Evolutionary conservation across 768 basidiomycete genomes (phyloP), one percentile per base, ranked within the genome.

Genomic region (Kwoniella sp.): DNA sequence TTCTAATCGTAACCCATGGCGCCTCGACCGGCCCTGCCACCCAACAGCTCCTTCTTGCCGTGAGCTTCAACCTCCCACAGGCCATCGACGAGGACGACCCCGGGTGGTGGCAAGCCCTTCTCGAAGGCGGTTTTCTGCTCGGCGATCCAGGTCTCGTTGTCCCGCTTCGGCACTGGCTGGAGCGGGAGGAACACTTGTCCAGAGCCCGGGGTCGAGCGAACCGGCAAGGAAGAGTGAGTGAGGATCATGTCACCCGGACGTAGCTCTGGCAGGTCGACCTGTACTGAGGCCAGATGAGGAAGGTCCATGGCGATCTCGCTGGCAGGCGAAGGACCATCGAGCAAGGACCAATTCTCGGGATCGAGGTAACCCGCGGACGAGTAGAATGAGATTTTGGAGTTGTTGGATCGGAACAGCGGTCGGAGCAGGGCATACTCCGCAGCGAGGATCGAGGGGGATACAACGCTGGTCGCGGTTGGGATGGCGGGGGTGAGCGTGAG

Each of bases 221-320:
- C 40, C 28, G 60, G 63, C 14, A 62, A 27, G 26, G 56, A 12
- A 3, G 63, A 23, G 36, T 65, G 54, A 40, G 59, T 59, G 33
- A 53, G 56, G 31, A 70, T 32, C 37, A 70, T 59, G 47, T 70
- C 68, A 2, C 68, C 68, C 11, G 68, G 65, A 25, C 41, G 28
- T 15, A 70, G 41, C 7, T 37, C 20, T 6, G 60, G 60, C 9
- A 64, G n/a, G 6, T 29, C 19, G 11, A 47, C 44, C 7, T 40
- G 23, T 4, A 50, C 42, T 11, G 33, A 46, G 17, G 32, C 19
- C 8, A 70, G 25, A 43, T 70, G 65, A 0, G 66, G 63, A 4
- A 58, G 33, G 40, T 62, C 47, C 25, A 37, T 9, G 14, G 43
- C 41, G 14, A 1, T 19, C 36, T 33, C 33, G 36, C 20, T 7